phyloP scores from a whole-genome alignment of 2,329 filamentous ascomycete genomes.

The Claviceps arundinis region DNA sequence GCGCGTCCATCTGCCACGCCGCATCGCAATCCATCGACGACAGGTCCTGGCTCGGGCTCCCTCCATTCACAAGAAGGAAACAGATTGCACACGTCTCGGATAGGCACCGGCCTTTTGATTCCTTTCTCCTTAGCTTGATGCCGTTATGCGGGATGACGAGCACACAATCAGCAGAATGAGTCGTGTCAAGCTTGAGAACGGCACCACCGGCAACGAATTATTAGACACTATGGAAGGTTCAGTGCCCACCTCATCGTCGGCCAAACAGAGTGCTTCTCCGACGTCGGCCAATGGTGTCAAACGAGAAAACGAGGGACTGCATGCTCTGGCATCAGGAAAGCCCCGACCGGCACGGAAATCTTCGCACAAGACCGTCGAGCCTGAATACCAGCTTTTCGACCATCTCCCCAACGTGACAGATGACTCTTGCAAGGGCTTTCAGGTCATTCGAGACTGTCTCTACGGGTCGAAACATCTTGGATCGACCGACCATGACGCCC shows the following conservation, averaged over 20 bases:
- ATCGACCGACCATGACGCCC: conserved; percentile 72
- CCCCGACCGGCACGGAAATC: conserved; percentile 62
- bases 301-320: conserved; percentile 24
- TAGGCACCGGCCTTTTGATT: not conserved
- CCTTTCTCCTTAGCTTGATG: conserved; percentile 2
- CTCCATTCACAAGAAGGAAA: not conserved
- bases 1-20: not conserved
- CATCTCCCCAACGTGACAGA: conserved; percentile 66
- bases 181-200: conserved; percentile 31
- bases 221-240: conserved; percentile 28
- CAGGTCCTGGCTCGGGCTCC: not conserved
- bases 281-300: conserved; percentile 34
- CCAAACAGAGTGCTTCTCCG: conserved; percentile 20
- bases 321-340: conserved; percentile 35
- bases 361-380: conserved; percentile 51
- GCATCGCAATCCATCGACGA: not conserved
- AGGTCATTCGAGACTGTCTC: conserved; percentile 70
- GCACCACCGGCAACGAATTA: conserved; percentile 20
- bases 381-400: conserved; percentile 53
- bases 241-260: conserved; percentile 24
- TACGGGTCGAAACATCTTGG: conserved; percentile 90
- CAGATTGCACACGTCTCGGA: not conserved
- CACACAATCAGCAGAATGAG: conserved; percentile 27
- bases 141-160: conserved; percentile 29
- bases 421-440: conserved; percentile 64